These are phyloP conservation scores for Hygrocybe coccinea DNA, from an alignment of 768 basidiomycete genomes.

Conservation along the genomic window DNA sequence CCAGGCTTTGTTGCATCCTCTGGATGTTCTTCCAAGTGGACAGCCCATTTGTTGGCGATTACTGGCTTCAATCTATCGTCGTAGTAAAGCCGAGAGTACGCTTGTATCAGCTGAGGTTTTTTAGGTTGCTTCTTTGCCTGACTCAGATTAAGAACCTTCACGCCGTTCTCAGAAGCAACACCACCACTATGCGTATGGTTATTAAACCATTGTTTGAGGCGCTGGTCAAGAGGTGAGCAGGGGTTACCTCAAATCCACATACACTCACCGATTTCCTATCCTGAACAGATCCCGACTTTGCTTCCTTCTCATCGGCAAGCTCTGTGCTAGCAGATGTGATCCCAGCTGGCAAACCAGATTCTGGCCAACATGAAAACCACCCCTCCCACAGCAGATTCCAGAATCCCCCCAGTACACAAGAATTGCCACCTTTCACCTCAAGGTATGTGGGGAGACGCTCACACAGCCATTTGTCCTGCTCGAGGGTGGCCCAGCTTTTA, in stretches of 20 bases:
- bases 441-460: neutral
- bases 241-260: too few species aligned
- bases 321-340: neutral
- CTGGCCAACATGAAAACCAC: neutral
- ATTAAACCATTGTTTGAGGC: neutral
- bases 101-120: neutral
- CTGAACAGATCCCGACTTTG: too few species aligned
- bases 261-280: too few species aligned
- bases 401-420: neutral
- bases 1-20: neutral
- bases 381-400: neutral
- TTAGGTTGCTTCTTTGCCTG: neutral
- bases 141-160: neutral
- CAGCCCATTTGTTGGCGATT: neutral
- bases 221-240: neutral
- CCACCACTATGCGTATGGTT: neutral
- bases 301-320: neutral
- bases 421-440: neutral
- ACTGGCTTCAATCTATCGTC: neutral
- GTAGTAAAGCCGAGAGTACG: slow-evolving; percentile 5
- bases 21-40: neutral
- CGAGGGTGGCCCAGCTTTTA: neutral
- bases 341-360: neutral
- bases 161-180: neutral
- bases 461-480: neutral